Evolutionary conservation across 176 grass and related monocot species (phyloP).

Genomic region (Oryza coarctata): DNA sequence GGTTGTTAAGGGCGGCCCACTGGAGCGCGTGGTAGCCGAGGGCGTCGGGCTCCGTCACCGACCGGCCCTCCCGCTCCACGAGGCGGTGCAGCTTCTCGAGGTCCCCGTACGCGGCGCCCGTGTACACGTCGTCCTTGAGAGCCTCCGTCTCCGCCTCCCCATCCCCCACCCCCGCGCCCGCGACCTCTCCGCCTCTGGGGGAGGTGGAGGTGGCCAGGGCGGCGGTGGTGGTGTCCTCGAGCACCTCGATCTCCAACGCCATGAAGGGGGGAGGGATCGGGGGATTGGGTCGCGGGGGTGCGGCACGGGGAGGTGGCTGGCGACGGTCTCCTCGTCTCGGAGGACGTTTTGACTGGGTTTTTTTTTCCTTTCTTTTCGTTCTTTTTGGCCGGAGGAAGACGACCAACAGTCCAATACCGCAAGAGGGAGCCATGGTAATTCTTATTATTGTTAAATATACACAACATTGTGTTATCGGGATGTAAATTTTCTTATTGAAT

Average conservation of each 20-base stretch:
- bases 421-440: background rate
- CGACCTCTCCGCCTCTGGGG: background rate
- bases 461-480: no score
- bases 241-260: slow-evolving; percentile 73
- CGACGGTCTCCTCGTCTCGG: background rate
- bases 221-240: slow-evolving; percentile 43
- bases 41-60: slow-evolving; percentile 64
- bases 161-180: slow-evolving; percentile 14
- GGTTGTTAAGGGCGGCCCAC: slow-evolving; percentile 95
- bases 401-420: background rate
- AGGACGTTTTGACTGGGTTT: slow-evolving; percentile 29
- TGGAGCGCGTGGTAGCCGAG: slow-evolving; percentile 85
- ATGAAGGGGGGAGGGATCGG: slow-evolving; percentile 28
- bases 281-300: background rate
- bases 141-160: slow-evolving; percentile 43
- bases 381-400: slow-evolving; percentile 19
- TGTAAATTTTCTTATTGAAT: no score
- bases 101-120: slow-evolving; percentile 83
- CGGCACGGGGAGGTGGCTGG: slow-evolving; percentile 15
- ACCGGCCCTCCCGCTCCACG: slow-evolving; percentile 69
- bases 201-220: background rate
- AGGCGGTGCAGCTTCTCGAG: slow-evolving; percentile 89
- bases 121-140: slow-evolving; percentile 89
- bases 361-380: background rate
- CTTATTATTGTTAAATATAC: no score